A percentile compares a stretch with the other conserved stretches of the same genome.
These are phyloP conservation scores for Xerocomellus intermedius DNA, from an alignment of 768 basidiomycete species.

Conservation along the genomic window DNA sequence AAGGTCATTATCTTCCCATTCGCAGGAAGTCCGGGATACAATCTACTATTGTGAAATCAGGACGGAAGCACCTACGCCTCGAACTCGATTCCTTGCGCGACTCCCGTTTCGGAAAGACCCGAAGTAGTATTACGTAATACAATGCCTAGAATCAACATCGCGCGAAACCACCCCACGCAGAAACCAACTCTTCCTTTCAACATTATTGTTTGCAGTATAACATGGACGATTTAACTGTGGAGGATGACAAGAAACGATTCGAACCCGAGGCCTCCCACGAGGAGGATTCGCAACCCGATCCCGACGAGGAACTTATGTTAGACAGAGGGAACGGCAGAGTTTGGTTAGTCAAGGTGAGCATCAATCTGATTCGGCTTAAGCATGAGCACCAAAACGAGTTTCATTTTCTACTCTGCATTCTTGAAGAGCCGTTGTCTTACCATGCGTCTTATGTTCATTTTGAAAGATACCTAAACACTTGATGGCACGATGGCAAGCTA, in stretches of 20 bases:
- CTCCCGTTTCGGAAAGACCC: too few relatives aligned
- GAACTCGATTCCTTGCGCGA: too few relatives aligned
- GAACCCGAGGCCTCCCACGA: conserved; percentile 52
- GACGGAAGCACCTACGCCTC: too few relatives aligned
- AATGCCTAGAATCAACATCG: too few relatives aligned
- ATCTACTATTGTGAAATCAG: too few relatives aligned
- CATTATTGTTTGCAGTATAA: background rate
- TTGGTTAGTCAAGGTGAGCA: conserved; percentile 81
- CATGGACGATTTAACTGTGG: conserved; percentile 37
- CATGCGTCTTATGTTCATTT: conserved; percentile 6
- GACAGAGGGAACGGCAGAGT: conserved; percentile 72
- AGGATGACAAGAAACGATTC: conserved; percentile 75
- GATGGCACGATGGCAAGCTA: conserved; percentile 80
- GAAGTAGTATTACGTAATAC: too few relatives aligned
- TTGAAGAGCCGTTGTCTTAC: conserved; percentile 1
- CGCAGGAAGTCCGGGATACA: too few relatives aligned
- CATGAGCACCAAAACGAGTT: background rate
- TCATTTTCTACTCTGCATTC: background rate
- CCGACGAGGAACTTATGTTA: conserved; percentile 80
- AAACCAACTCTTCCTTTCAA: background rate
- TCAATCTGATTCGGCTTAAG: background rate
- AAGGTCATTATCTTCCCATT: too few relatives aligned
- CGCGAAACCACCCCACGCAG: too few relatives aligned
- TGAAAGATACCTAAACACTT: conserved; percentile 80
- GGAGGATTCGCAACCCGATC: conserved; percentile 70